Base-by-base conservation (phyloP, 805 yeast species). In the Teunomyces tritomae region DNA sequence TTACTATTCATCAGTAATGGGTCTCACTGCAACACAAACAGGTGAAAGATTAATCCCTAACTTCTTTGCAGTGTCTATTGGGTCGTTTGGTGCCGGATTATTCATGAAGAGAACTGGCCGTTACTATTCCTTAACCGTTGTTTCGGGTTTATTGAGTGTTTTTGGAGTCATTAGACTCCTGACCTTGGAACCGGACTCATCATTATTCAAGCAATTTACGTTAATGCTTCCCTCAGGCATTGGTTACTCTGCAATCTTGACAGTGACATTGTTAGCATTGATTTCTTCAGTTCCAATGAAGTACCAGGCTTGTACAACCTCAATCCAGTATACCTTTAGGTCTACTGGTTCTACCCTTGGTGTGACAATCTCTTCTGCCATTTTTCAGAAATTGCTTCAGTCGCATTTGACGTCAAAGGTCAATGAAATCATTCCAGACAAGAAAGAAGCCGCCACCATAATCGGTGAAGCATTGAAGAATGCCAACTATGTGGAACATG, bases 281-380 rank as follows among this genome's bases (percentile, higher is more conserved):
- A 85, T 89, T 46, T 84, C 94, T 0, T 80, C 94, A 1, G 94
- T 85, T 2, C 83, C 86, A 8, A 64, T 72, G 17, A 75, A 78
- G 45, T 78, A 75, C 58, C 96, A 89, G 64, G 96, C 97, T 1
- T 78, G 89, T 16, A 85, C 92, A 2, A 90, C 97, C 0, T 87
- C 96, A 0, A 87, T 91, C 49, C 96, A 89, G 59, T 90, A 91
- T 63, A 90, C 91, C 0, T 89, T 87, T 71, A 76, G 96, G 58
- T 84, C 92, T 8, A 84, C 90, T 0, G 96, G 96, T 0, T 85
- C 92, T n/a, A 86, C 94, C 0, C 65, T 88, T 43, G 96, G 96
- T 33, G 90, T 89, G 11, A 72, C 91, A 1, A 56, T 83, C 9
- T 83, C 87, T 0, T 77, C 86, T 16, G 83, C 89, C 3, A 70